Conservation (phyloP, 148 eudicot species). For the Spergularia marina region DNA sequence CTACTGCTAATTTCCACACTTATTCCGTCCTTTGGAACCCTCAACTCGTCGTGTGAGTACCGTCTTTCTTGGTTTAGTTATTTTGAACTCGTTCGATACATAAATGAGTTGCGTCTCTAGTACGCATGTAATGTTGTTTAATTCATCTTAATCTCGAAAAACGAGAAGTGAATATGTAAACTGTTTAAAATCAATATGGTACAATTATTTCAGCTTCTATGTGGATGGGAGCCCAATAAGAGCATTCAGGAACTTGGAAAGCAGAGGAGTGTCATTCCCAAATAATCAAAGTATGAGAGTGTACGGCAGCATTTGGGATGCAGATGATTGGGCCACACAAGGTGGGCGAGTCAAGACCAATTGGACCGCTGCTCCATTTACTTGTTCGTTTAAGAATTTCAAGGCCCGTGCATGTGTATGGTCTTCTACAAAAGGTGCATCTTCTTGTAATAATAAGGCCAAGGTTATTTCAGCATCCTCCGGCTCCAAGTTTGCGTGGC, state of each 20-base stretch:
- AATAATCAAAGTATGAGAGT: conserved; percentile 32
- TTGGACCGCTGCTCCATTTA: conserved; percentile 30
- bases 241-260: conserved; percentile 31
- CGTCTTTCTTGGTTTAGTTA: too few species aligned
- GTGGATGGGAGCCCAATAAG: conserved; percentile 27
- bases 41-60: too few species aligned
- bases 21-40: too few species aligned
- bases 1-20: too few species aligned
- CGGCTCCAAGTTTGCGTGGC: conserved; percentile 19
- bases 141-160: too few species aligned
- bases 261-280: conserved; percentile 22
- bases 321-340: conserved; percentile 37
- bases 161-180: too few species aligned
- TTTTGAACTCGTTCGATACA: too few species aligned
- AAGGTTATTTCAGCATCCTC: background rate
- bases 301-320: conserved; percentile 35
- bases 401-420: conserved; percentile 26
- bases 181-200: too few species aligned
- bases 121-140: too few species aligned
- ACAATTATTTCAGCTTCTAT: too few species aligned
- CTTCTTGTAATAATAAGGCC: conserved; percentile 17
- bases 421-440: conserved; percentile 17
- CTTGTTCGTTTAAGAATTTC: conserved; percentile 22
- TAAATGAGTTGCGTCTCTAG: too few species aligned
- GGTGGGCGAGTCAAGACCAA: too few species aligned